Evolutionary conservation across 2,329 filamentous ascomycete species (phyloP).

Genomic region (Alternaria infectoria): DNA sequence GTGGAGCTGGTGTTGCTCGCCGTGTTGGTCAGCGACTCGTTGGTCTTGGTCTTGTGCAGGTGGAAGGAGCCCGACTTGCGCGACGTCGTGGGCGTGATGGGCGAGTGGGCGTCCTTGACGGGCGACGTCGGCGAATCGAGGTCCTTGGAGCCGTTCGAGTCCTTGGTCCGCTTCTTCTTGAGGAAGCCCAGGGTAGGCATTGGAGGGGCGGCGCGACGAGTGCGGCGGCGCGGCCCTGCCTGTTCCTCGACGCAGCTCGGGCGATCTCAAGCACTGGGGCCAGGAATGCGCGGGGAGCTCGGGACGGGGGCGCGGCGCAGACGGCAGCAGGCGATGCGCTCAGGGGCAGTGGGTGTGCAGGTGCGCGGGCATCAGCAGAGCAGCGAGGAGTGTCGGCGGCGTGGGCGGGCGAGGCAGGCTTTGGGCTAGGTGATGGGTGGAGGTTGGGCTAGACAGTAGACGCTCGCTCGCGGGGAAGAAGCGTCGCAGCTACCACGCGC

Average conservation of each 20-base stretch:
- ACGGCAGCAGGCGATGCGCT: slow-evolving; percentile 9
- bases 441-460: slow-evolving; percentile 10
- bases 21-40: slow-evolving; percentile 30
- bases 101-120: slow-evolving; percentile 61
- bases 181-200: slow-evolving; percentile 97
- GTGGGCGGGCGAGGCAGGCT: slow-evolving; percentile 7
- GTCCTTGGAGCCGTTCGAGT: slow-evolving; percentile 68
- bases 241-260: slow-evolving; percentile 12
- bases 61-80: slow-evolving; percentile 39
- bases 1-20: slow-evolving; percentile 11
- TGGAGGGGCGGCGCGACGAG: slow-evolving; percentile 38
- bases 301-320: not conserved
- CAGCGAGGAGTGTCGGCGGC: slow-evolving; percentile 5
- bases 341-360: not conserved
- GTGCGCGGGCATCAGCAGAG: slow-evolving; percentile 3
- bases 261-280: slow-evolving; percentile 10
- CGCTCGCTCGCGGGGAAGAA: slow-evolving; percentile 17
- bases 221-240: slow-evolving; percentile 29
- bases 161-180: slow-evolving; percentile 98
- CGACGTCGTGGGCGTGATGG: slow-evolving; percentile 45
- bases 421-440: slow-evolving; percentile 7
- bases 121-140: slow-evolving; percentile 71
- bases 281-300: not conserved
- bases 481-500: not conserved
- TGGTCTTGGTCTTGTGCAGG: slow-evolving; percentile 39